Percentiles rank a stretch among this genome's conserved stretches.
Evolutionary conservation across 306 rosid genomes (phyloP).

Genomic region (Luffa acutangula): DNA sequence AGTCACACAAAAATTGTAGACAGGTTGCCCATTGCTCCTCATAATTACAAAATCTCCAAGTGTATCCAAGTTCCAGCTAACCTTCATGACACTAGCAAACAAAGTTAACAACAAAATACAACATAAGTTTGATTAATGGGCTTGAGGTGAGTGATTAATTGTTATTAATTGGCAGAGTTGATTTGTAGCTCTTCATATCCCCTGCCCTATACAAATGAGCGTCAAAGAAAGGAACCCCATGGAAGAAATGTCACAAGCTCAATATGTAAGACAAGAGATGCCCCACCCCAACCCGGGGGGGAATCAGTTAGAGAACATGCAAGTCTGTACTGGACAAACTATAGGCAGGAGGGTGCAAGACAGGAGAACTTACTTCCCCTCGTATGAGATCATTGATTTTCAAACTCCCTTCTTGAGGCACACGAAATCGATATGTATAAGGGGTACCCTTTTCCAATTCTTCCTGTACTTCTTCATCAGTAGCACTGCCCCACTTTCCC

Average conservation of each 20-base stretch:
- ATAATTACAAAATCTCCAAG: conserved; percentile 58
- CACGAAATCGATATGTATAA: conserved; percentile 2
- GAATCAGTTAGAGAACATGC: neutral
- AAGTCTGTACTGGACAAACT: neutral
- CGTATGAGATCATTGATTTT: conserved; percentile 76
- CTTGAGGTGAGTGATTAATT: neutral
- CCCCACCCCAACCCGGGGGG: neutral
- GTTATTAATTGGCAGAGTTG: neutral
- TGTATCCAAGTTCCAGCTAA: conserved; percentile 95
- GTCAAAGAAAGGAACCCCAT: neutral
- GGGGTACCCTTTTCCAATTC: conserved; percentile 7
- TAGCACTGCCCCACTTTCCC: conserved; percentile 64
- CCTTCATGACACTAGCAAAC: conserved; percentile 86
- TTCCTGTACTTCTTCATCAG: conserved; percentile 1
- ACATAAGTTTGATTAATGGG: neutral
- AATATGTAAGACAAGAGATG: neutral
- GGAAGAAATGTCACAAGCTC: neutral
- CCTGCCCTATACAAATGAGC: neutral
- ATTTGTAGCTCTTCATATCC: neutral
- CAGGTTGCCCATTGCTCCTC: conserved; percentile 98
- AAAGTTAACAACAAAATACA: conserved; percentile 19
- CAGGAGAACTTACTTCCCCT: conserved; percentile 56
- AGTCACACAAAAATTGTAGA: conserved; percentile 93
- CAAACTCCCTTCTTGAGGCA: conserved; percentile 9
- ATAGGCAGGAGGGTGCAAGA: neutral